Evolutionary conservation across 306 rosid genomes (phyloP).

Genomic region (Trifolium fragiferum): DNA sequence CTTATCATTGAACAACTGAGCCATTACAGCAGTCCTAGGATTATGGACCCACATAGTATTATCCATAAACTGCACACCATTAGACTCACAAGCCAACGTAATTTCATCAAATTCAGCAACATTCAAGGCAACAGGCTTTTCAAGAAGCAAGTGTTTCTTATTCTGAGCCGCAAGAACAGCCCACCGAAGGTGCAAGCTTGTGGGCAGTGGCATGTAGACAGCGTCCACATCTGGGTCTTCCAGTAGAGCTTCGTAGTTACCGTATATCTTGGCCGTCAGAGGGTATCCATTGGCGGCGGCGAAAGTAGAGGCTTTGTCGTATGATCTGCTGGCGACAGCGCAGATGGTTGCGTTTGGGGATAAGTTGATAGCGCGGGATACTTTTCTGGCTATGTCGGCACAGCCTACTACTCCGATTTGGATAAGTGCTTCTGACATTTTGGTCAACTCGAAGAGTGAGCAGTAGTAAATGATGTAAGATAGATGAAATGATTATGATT

Average conservation of each 20-base stretch:
- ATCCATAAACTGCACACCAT: slow-evolving; percentile 90
- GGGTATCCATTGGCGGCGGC: slow-evolving; percentile 70
- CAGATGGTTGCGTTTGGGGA: slow-evolving; percentile 68
- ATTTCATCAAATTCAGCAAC: slow-evolving; percentile 68
- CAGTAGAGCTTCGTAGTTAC: slow-evolving; percentile 70
- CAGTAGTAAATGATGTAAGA: too few relatives aligned
- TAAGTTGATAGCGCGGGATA: slow-evolving; percentile 65
- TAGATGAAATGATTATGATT: too few relatives aligned
- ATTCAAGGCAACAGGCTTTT: slow-evolving; percentile 84
- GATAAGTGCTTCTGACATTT: slow-evolving; percentile 49
- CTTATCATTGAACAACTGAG: slow-evolving; percentile 54
- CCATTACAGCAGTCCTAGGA: slow-evolving; percentile 73
- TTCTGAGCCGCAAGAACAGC: slow-evolving; percentile 75
- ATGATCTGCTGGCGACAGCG: slow-evolving; percentile 79
- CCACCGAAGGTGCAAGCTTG: slow-evolving; percentile 72
- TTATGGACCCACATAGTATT: slow-evolving; percentile 92
- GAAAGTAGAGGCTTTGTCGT: slow-evolving; percentile 70
- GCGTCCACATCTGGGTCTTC: slow-evolving; percentile 79
- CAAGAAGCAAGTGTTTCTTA: slow-evolving; percentile 79
- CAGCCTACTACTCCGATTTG: slow-evolving; percentile 85
- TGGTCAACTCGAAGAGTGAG: not conserved
- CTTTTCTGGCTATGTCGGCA: slow-evolving; percentile 81
- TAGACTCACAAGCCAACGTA: slow-evolving; percentile 62
- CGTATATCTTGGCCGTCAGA: slow-evolving; percentile 61
- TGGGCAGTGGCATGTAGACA: slow-evolving; percentile 82